These are phyloP conservation scores for Kwoniella botswanensis DNA, from an alignment of 768 basidiomycete species.

Conservation along the genomic window DNA sequence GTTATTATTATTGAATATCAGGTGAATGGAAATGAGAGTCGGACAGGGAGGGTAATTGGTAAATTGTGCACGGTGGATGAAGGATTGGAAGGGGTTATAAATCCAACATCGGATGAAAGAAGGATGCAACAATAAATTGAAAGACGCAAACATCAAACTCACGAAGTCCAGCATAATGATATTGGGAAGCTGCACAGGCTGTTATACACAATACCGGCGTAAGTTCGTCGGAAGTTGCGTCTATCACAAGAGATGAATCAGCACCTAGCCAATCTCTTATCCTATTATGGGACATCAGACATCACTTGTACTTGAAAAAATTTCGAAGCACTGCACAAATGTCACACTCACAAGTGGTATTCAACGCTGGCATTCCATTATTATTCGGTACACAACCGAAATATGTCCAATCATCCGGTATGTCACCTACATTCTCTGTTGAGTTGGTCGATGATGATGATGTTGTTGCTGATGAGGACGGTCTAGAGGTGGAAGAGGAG, in stretches of 20 bases:
- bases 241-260: not conserved
- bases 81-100: too few relatives aligned
- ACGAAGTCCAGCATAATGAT: constrained; percentile 14
- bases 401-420: constrained; percentile 5
- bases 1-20: not conserved
- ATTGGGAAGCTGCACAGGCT: constrained; percentile 10
- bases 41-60: not conserved
- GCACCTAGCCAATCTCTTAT: not conserved
- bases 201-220: constrained; percentile 5
- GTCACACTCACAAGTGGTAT: constrained; percentile 13
- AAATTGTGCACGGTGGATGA: not conserved
- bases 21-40: not conserved
- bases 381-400: constrained; percentile 7
- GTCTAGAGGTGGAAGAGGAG: not conserved
- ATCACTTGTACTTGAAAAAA: not conserved
- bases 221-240: constrained; percentile 16
- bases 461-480: not conserved
- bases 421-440: not conserved
- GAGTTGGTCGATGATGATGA: not conserved
- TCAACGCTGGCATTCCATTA: constrained; percentile 12
- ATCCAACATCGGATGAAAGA: too few relatives aligned
- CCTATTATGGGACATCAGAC: not conserved
- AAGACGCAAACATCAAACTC: not conserved
- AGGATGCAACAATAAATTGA: too few relatives aligned
- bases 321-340: too few relatives aligned